Evolutionary conservation across 1,284 basidiomycete genomes (phyloP), one percentile per base, ranked within the genome.

Genomic region (Golubevia sp.): DNA sequence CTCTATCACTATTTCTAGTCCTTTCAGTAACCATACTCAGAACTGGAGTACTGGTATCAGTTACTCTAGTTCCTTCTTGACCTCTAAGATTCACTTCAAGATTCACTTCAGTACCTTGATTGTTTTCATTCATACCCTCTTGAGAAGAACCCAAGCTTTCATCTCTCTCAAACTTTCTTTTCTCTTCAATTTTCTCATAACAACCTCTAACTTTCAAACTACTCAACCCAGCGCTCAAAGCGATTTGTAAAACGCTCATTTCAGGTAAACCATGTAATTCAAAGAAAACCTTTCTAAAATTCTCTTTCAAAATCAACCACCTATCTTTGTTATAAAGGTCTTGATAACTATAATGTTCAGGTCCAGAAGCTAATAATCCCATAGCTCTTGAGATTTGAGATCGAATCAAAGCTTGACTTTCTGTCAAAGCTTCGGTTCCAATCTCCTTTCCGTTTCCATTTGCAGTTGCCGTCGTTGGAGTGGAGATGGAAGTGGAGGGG

Each of bases 131-230:
- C 30, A n/a, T n/a, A n/a, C n/a, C n/a, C n/a, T n/a, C n/a, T n/a
- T n/a, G n/a, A n/a, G n/a, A n/a, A n/a, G n/a, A n/a, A n/a, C 11
- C 30, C 30, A 34, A 44, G 11, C 38, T 18, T 44, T 34, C 30
- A 5, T 11, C 30, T 34, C 30, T 34, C 30, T 34, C 30, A 5
- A 11, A 5, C 30, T 34, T 34, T 11, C 18, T 44, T 18, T 34
- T 34, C 11, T 11, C 30, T 5, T 34, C 30, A 3, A 34, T 11
- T 34, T 5, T 3, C 30, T 34, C 30, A 52, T 71, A 77, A 64
- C 79, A 82, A 3, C 72, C 64, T 0, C 71, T 74, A 1, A 80
- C 53, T 26, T 82, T 80, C n/a, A 82, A 59, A 0, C 59, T 63
- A 1, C 68, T 69, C 0, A 82, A 62, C 0, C 79, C 79, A 1